A percentile compares a stretch with the other conserved stretches of the same genome.
phyloP scores from a whole-genome alignment of 148 eudicot genomes.

The Dysphania ambrosioides region DNA sequence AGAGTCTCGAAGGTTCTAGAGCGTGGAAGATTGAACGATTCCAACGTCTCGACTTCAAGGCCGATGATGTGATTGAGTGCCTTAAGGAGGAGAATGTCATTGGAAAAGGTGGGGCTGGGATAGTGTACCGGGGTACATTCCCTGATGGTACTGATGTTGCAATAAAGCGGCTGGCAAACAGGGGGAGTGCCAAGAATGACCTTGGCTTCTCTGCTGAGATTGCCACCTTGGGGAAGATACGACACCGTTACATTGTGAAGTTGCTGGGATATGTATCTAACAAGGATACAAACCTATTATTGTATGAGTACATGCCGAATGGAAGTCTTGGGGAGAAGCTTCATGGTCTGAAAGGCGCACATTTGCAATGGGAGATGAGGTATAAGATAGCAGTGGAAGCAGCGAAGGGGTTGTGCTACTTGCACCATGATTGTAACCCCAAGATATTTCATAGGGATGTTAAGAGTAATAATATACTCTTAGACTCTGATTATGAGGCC shows the following conservation, averaged over 20 bases:
- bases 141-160: conserved; percentile 65
- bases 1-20: conserved; percentile 40
- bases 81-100: conserved; percentile 78
- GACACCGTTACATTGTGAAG: conserved; percentile 75
- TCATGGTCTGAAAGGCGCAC: conserved; percentile 70
- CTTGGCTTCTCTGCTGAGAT: conserved; percentile 83
- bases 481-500: conserved; percentile 76
- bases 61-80: conserved; percentile 62
- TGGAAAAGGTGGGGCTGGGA: conserved; percentile 90
- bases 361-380: conserved; percentile 84
- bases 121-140: conserved; percentile 83
- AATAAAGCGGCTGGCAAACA: conserved; percentile 54
- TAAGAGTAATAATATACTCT: conserved; percentile 78
- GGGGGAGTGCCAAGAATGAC: conserved; percentile 35
- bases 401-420: conserved; percentile 78
- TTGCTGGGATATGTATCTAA: conserved; percentile 77
- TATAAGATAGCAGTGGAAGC: conserved; percentile 82
- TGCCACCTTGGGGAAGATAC: conserved; percentile 65
- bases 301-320: conserved; percentile 88
- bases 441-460: conserved; percentile 81
- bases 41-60: conserved; percentile 66
- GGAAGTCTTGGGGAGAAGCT: conserved; percentile 94
- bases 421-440: conserved; percentile 91
- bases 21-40: conserved; percentile 77
- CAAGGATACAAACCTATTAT: conserved; percentile 60